Evolutionary conservation across 331 rosid species (phyloP).

Genomic region (Acacia pycnantha): DNA sequence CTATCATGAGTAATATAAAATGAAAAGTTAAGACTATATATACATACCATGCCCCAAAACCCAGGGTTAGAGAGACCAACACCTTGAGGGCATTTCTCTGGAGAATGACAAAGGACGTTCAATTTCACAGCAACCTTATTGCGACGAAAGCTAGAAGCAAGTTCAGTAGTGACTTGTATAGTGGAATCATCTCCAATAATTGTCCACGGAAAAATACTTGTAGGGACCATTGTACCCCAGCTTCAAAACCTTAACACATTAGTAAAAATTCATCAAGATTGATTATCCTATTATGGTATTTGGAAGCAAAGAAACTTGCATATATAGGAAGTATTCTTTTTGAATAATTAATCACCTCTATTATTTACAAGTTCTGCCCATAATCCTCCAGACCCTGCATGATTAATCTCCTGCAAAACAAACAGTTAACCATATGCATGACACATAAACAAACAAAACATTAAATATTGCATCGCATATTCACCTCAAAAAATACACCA

Average conservation of each 20-base stretch:
- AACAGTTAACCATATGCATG: no score
- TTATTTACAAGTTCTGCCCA: no score
- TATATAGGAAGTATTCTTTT: no score
- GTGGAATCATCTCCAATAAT: background rate
- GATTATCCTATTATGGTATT: no score
- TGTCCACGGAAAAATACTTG: background rate
- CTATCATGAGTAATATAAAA: background rate
- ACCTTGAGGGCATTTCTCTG: no score
- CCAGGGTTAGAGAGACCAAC: background rate
- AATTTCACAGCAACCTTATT: background rate
- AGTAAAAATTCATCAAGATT: no score
- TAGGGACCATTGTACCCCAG: background rate
- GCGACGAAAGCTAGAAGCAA: background rate
- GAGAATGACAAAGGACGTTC: background rate
- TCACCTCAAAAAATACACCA: background rate
- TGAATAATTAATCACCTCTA: no score
- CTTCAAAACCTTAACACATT: background rate
- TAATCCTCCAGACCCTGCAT: no score
- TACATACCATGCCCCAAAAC: background rate
- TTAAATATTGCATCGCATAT: no score
- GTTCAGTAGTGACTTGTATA: background rate
- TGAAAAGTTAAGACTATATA: background rate
- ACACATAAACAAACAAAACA: background rate
- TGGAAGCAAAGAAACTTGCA: no score
- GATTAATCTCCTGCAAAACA: no score